A percentile compares a stretch with the other conserved stretches of the same genome.
These are phyloP conservation scores for Huntiella decipiens DNA, from an alignment of 2,329 filamentous ascomycete species.

Conservation along the genomic window DNA sequence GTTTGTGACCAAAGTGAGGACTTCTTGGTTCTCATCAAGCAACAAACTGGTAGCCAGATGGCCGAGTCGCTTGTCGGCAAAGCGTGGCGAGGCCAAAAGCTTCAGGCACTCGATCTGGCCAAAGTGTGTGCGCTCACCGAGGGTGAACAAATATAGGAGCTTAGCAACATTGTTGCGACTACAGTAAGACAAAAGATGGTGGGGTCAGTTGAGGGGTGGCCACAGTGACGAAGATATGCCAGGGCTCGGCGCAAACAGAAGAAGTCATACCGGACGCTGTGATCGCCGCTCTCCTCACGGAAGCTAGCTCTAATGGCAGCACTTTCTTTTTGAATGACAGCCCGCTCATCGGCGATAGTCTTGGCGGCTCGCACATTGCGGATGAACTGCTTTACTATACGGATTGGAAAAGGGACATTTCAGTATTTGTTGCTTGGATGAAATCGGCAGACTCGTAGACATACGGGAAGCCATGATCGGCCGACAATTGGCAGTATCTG, in stretches of 20 bases:
- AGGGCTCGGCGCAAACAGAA: neutral
- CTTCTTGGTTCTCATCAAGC: conserved; percentile 95
- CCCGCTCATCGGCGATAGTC: conserved; percentile 95
- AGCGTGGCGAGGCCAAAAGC: conserved; percentile 84
- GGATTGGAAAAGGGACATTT: conserved; percentile 7
- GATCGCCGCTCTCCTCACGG: conserved; percentile 87
- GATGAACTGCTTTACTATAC: conserved; percentile 94
- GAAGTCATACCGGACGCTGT: conserved; percentile 53
- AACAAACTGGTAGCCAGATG: conserved; percentile 92
- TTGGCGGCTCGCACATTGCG: conserved; percentile 96
- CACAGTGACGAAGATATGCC: neutral
- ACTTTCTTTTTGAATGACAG: conserved; percentile 97
- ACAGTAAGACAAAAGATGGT: conserved; percentile 8
- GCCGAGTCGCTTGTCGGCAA: conserved; percentile 90
- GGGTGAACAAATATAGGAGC: conserved; percentile 90
- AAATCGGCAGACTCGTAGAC: conserved; percentile 4
- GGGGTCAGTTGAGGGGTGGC: too few relatives aligned
- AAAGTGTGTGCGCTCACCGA: conserved; percentile 94
- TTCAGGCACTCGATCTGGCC: conserved; percentile 99
- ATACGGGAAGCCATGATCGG: conserved; percentile 12
- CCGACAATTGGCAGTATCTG: neutral
- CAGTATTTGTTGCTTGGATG: neutral
- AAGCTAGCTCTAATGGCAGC: conserved; percentile 95
- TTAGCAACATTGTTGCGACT: conserved; percentile 99
- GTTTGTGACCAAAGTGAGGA: conserved; percentile 90